Conservation (phyloP, 495 filamentous ascomycete species). For the Talaromyces liani region DNA sequence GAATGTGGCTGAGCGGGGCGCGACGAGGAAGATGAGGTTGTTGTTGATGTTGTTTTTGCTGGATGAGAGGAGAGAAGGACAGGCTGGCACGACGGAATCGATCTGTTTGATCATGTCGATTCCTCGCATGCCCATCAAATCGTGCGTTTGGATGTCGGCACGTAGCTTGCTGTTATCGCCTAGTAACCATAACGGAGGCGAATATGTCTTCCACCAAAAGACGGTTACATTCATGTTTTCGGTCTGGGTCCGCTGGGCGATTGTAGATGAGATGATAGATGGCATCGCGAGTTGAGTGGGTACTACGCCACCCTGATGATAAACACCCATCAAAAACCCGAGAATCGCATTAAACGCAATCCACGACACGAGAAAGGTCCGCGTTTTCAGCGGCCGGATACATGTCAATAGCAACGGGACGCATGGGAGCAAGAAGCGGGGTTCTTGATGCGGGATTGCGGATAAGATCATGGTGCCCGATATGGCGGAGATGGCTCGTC, state of each 20-base stretch:
- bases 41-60: conserved; percentile 18
- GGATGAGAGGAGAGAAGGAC: conserved; percentile 18
- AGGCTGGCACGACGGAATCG: conserved; percentile 44
- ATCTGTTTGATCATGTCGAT: conserved; percentile 53
- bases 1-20: conserved; percentile 63
- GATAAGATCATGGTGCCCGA: conserved; percentile 76
- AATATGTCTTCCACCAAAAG: conserved; percentile 98
- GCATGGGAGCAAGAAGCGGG: conserved; percentile 82
- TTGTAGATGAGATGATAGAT: conserved; percentile 21
- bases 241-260: conserved; percentile 6
- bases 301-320: conserved; percentile 90
- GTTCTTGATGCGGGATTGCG: conserved; percentile 86
- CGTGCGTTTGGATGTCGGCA: conserved; percentile 54
- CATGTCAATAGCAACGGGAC: conserved; percentile 86
- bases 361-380: conserved; percentile 63
- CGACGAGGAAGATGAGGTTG: conserved; percentile 53
- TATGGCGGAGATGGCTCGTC: conserved; percentile 60
- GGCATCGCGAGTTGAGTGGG: conserved; percentile 61
- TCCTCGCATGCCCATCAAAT: conserved; percentile 76
- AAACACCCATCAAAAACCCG: conserved; percentile 80
- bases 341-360: conserved; percentile 73
- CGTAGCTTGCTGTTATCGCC: conserved; percentile 57
- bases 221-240: conserved; percentile 52
- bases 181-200: conserved; percentile 85
- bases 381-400: conserved; percentile 58